phyloP scores from a whole-genome alignment of 1,284 basidiomycete species.

The Cystobasidium slooffiae region DNA sequence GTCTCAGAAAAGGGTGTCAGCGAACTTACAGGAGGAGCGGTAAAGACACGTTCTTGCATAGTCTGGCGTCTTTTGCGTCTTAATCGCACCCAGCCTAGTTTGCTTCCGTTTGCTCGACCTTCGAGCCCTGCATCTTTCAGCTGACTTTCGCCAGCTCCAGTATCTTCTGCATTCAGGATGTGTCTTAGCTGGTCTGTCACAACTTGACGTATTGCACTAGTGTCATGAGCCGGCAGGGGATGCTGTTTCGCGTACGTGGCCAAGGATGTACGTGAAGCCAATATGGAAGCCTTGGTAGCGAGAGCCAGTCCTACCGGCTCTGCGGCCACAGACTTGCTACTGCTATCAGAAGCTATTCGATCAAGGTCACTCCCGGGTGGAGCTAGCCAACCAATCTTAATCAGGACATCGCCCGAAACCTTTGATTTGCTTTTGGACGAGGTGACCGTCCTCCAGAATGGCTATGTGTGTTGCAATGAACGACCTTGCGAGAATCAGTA shows the following conservation, averaged over 20 bases:
- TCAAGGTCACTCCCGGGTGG: constrained; percentile 6
- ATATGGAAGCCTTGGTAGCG: constrained; percentile 6
- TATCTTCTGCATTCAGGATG: background rate
- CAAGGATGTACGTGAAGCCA: constrained; percentile 10
- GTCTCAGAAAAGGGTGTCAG: background rate
- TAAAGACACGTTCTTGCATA: constrained; percentile 27
- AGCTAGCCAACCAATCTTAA: constrained; percentile 36
- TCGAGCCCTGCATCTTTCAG: background rate
- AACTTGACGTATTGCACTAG: background rate
- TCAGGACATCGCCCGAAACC: constrained; percentile 48
- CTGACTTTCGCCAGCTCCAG: background rate
- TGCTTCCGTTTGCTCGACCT: background rate
- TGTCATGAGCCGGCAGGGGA: background rate
- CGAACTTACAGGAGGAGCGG: constrained; percentile 32
- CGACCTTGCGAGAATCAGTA: no score
- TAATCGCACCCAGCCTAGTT: constrained; percentile 3
- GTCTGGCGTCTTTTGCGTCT: constrained; percentile 19
- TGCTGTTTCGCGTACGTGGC: constrained; percentile 2
- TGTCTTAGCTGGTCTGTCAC: background rate
- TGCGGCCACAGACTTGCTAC: background rate
- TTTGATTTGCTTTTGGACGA: constrained; percentile 34
- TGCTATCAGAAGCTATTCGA: constrained; percentile 7
- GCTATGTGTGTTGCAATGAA: constrained; percentile 31
- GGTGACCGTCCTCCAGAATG: constrained; percentile 47
- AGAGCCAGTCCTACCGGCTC: constrained; percentile 8